A percentile compares a stretch with the other conserved stretches of the same genome.
These are phyloP conservation scores for Sugiyamaella floridensis DNA, from an alignment of 805 yeast species.

Conservation along the genomic window DNA sequence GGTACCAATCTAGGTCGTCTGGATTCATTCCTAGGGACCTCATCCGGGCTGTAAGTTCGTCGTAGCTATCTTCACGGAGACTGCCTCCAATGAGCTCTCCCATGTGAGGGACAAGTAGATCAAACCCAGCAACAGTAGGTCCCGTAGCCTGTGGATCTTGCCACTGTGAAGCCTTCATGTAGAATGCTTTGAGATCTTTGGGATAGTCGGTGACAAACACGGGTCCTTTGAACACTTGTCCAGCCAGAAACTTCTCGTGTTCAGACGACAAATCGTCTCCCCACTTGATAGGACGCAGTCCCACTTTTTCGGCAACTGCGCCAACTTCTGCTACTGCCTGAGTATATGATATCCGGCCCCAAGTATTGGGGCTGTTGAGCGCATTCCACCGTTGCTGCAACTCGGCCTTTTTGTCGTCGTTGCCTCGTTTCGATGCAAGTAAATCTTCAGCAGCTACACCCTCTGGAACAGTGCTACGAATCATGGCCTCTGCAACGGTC, in stretches of 20 bases:
- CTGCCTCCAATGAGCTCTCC: slow-evolving; percentile 97
- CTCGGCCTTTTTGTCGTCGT: slow-evolving; percentile 33
- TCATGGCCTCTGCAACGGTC: slow-evolving; percentile 60
- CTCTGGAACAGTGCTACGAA: slow-evolving; percentile 41
- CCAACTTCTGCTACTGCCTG: slow-evolving; percentile 60
- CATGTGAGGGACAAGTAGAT: slow-evolving; percentile 78
- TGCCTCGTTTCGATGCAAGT: slow-evolving; percentile 26
- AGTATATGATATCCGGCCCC: slow-evolving; percentile 69
- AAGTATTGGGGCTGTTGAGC: slow-evolving; percentile 37
- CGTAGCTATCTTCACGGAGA: slow-evolving; percentile 67
- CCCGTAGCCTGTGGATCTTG: neutral
- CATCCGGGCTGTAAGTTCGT: slow-evolving; percentile 44
- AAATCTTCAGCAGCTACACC: slow-evolving; percentile 21
- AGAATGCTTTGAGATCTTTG: slow-evolving; percentile 69
- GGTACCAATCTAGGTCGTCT: slow-evolving; percentile 67
- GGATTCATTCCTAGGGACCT: slow-evolving; percentile 47
- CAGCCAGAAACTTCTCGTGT: slow-evolving; percentile 89
- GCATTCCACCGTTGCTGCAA: slow-evolving; percentile 50
- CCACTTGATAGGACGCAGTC: slow-evolving; percentile 35
- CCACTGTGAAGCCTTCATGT: slow-evolving; percentile 55
- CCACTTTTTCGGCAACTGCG: slow-evolving; percentile 1
- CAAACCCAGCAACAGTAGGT: slow-evolving; percentile 80
- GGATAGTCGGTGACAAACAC: slow-evolving; percentile 92
- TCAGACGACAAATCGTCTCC: slow-evolving; percentile 74
- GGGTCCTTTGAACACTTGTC: slow-evolving; percentile 56